Base-by-base conservation (phyloP, 176 grass and related monocot genomes). In the Elaeis guineensis region DNA sequence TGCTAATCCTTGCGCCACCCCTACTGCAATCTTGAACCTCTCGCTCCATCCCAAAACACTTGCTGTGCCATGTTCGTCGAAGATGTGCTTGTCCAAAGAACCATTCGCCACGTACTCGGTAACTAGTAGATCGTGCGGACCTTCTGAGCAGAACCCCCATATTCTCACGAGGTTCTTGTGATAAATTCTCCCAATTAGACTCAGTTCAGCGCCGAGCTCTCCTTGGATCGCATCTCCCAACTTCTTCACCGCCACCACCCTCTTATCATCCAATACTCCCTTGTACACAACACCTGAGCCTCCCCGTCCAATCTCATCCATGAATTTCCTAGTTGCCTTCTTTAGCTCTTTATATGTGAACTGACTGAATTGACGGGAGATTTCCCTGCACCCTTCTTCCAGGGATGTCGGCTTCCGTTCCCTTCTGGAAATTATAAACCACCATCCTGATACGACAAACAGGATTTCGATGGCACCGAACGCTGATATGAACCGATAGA, bases 141-240 rank as follows among this genome's bases (percentile, higher is more conserved):
- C 18, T 51, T 62, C 64, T 2, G 54, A 60, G 67, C 73, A 77
- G 67, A 77, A 77, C 8, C 64, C 73, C 16, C 59, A 58, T 52
- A 62, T 29, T 68, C 51, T 77, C 3, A 77, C 64, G 19, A 77
- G 23, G 60, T 77, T 77, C 73, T 58, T 77, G 21, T 77, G 73
- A 22, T 77, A 68, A 12, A 77, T 77, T 68, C 63, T 77, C 2
- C 64, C 53, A 32, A 69, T n/a, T n/a, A n/a, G n/a, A n/a, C n/a
- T n/a, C n/a, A n/a, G n/a, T n/a, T n/a, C n/a, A n/a, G n/a, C 64
- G 23, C 55, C 59, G 23, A 77, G 61, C 25, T 53, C 73, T 32
- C 64, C 73, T 32, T 69, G 54, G 39, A 59, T 60, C 17, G 39
- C 63, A 35, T 77, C 73, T 21, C 68, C 67, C 21, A 77, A 35